Evolutionary conservation across 768 basidiomycete genomes (phyloP), one percentile per base, ranked within the genome.

Genomic region (Rhizopogon rudus): DNA sequence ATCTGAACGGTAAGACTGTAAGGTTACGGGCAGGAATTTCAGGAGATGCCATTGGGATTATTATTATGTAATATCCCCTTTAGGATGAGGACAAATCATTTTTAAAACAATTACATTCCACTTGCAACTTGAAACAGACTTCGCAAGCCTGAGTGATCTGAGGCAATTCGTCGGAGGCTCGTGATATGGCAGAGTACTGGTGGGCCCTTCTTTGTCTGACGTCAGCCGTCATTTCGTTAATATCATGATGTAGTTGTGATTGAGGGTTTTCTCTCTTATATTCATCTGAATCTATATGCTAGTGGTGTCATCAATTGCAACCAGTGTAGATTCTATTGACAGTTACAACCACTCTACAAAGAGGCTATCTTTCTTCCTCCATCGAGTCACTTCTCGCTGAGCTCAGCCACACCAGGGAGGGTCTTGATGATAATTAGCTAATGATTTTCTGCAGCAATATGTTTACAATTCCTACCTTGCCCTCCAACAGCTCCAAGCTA

Each of bases 401-500:
- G 74, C 65, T 87, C 93, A 12, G 88, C 88, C 63, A 98, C 94
- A 68, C 95, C 95, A 52, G 95, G 95, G 20, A 98, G 81, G 46
- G 75, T 84, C 91, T 92, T 58, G 41, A 40, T 43, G 52, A 46
- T 20, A 33, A n/a, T 60, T 28, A 65, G 58, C 65, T 39, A 65
- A 60, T 46, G 41, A 42, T 39, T 25, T 44, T 50, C 31, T 5
- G 40, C 40, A 4, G 10, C 14, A 14, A 14, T 12, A 54, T 16
- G 25, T 22, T 45, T 40, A 7, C 7, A 29, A 1, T 5, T 58
- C 76, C 65, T 64, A 93, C 94, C 87, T 99, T 99, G 73, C 96
- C 96, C 77, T 99, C 96, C 63, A 99, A 81, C 40, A 99, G 81
- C 72, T 99, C 96, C 56, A 99, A 82, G 67, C 88, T 90, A 31